These are phyloP conservation scores for Podila horticola DNA, from an alignment of 192 early-diverging fungal genomes.

Conservation along the genomic window DNA sequence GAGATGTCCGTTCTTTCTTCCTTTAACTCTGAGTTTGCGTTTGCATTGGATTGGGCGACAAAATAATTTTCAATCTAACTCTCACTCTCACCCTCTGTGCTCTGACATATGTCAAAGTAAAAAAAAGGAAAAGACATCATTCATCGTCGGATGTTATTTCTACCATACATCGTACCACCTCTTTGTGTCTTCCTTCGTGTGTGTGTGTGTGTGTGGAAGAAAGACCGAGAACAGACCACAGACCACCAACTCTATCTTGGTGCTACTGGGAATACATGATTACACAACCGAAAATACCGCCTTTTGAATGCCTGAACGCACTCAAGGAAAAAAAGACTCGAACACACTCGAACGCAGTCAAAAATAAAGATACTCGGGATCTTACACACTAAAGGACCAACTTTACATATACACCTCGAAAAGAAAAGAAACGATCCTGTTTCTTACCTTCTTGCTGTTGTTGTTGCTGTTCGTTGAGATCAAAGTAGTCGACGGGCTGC, in stretches of 20 bases:
- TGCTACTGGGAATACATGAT: not conserved
- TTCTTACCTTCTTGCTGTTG: not conserved
- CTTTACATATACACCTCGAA: no score
- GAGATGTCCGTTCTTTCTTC: not conserved
- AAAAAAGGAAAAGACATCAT: no score
- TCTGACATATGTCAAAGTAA: slow-evolving; percentile 47
- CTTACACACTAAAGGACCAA: no score
- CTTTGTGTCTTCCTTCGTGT: no score
- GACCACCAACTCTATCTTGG: not conserved
- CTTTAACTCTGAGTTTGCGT: not conserved
- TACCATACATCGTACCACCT: no score
- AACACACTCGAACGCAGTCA: not conserved
- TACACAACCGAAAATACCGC: not conserved
- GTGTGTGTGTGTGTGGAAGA: not conserved
- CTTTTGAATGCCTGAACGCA: not conserved
- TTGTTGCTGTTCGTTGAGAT: slow-evolving; percentile 26
- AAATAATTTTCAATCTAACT: not conserved
- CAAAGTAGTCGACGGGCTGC: slow-evolving; percentile 47
- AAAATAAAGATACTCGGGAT: no score
- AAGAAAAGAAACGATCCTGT: not conserved
- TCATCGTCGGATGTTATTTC: no score
- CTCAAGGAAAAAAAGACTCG: no score
- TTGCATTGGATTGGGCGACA: not conserved
- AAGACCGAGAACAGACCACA: slow-evolving; percentile 5
- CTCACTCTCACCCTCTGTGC: not conserved